A percentile compares a stretch with the other conserved stretches of the same genome.
Evolutionary conservation across 208 protist species (phyloP).

Genomic region (Kentomonas sorsogonicus): DNA sequence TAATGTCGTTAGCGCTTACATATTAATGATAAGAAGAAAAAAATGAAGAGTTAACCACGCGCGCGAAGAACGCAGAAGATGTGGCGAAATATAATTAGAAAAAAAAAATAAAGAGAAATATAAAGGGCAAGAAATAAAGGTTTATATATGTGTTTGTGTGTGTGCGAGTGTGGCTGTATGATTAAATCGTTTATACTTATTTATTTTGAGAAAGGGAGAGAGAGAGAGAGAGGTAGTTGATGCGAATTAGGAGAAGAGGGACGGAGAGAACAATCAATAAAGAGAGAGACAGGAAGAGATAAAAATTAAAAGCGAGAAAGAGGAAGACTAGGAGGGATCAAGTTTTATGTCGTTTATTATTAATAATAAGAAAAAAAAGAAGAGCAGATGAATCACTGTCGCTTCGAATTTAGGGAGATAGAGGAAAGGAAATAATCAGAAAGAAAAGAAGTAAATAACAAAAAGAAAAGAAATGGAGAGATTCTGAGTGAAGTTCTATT

Average conservation of each 20-base stretch:
- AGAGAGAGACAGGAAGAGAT: not conserved
- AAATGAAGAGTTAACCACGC: too few relatives aligned
- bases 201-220: too few relatives aligned
- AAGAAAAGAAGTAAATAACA: not conserved
- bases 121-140: not conserved
- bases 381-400: not conserved
- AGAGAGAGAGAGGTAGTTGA: too few relatives aligned
- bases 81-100: too few relatives aligned
- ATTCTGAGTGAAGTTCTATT: not conserved
- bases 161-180: not conserved
- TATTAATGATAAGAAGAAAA: too few relatives aligned
- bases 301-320: not conserved
- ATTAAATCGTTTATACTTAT: not conserved
- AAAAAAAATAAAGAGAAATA: not conserved
- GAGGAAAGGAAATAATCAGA: not conserved
- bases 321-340: slow-evolving; percentile 2
- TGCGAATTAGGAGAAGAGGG: not conserved
- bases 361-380: slow-evolving; percentile 1
- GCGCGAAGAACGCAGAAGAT: too few relatives aligned
- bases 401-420: not conserved
- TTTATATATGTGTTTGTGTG: slow-evolving; percentile 4
- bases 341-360: not conserved
- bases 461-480: slow-evolving; percentile 8
- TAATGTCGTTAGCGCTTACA: too few relatives aligned
- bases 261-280: not conserved